Evolutionary conservation across 257 asterid genomes (phyloP), one percentile per base, ranked within the genome.

Genomic region (Solanum microdontum): DNA sequence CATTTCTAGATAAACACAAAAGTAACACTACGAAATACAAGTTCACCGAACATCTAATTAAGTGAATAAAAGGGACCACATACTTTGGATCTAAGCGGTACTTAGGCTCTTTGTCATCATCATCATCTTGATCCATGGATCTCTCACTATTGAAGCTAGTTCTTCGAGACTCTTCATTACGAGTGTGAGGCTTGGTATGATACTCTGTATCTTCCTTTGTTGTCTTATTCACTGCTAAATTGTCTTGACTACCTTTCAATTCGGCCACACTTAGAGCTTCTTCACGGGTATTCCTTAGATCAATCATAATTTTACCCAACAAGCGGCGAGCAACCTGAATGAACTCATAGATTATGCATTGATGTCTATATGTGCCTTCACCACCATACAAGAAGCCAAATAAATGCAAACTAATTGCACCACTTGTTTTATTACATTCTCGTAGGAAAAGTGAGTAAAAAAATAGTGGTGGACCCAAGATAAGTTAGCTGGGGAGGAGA

Each of bases 21-120:
- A 82, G 64, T 48, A 82, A 11, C 30, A 48, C 43, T 28, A 33
- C 43, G 21, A 82, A 48, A 48, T 82, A 30, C 11, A 45, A 80
- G 68, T 80, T 80, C 40, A 28, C 37, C 66, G 11, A 45, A 43
- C 69, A 45, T 28, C 68, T 80, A 28, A 26, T 9, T 48, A 82
- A 82, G 70, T 51, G 69, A n/a, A 79, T 32, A n/a, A 14, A 45
- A 73, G 82, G 37, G 30, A 30, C 17, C 12, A 30, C 88, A 89
- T 93, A 96, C 99, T 96, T 93, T 85, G 98, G 99, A 91, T 96
- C 99, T 89, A 96, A 90, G 66, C 99, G 99, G 91, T 96, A 96
- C 89, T 96, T 93, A n/a, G 95, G 92, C 91, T 96, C 98, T 92
- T 95, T 94, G 91, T 93, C 98, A 60, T 95, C 99, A 23, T 95